Percentiles rank a stretch among this genome's conserved stretches.
Conservation (phyloP, 805 yeast species). For the Saturnispora mendoncae region DNA sequence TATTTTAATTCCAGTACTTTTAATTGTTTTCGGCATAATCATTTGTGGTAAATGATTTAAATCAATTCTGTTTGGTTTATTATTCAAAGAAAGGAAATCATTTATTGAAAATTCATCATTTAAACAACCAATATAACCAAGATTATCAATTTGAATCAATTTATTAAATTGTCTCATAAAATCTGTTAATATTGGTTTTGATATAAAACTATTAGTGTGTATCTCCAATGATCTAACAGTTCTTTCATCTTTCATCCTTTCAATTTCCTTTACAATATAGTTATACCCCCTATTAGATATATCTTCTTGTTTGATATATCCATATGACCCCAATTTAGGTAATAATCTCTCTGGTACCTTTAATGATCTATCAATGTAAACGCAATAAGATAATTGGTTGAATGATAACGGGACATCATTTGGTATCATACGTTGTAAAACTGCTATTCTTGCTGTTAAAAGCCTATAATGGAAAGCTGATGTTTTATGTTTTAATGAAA, state of each 20-base stretch:
- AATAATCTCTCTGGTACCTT: slow-evolving; percentile 1
- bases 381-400: slow-evolving; percentile 17
- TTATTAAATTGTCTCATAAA: slow-evolving; percentile 5
- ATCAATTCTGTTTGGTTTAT: slow-evolving; percentile 1
- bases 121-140: slow-evolving; percentile 4
- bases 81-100: slow-evolving; percentile 1
- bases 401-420: slow-evolving; percentile 17
- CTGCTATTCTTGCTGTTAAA: slow-evolving; percentile 17
- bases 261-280: not conserved
- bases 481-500: slow-evolving; percentile 17
- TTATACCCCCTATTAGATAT: slow-evolving; percentile 13
- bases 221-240: not conserved
- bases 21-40: not conserved
- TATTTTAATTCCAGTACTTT: slow-evolving; percentile 15
- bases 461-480: slow-evolving; percentile 1
- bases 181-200: not conserved
- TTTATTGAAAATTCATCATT: not conserved
- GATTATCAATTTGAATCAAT: slow-evolving; percentile 1
- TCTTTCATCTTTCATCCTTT: slow-evolving; percentile 2
- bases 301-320: slow-evolving; percentile 7
- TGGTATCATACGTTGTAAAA: slow-evolving; percentile 20
- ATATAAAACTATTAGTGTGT: not conserved
- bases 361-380: slow-evolving; percentile 15
- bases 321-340: not conserved
- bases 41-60: slow-evolving; percentile 3